A percentile compares a stretch with the other conserved stretches of the same genome.
These are phyloP conservation scores for Xylaria sp. DNA, from an alignment of 495 filamentous ascomycete genomes.

Conservation along the genomic window DNA sequence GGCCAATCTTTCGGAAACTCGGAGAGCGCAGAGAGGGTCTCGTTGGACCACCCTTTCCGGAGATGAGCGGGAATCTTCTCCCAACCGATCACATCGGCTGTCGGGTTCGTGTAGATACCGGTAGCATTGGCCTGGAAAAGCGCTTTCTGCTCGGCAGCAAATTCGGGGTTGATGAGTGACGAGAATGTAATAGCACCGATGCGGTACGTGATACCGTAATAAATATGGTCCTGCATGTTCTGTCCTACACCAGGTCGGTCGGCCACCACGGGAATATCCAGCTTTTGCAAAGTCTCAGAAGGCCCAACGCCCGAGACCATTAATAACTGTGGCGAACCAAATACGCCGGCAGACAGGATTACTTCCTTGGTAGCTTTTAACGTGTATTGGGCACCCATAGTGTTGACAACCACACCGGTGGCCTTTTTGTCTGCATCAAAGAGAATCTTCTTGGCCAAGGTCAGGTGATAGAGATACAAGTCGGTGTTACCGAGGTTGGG, in stretches of 20 bases:
- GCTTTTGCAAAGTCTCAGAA: constrained; percentile 36
- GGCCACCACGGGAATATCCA: constrained; percentile 47
- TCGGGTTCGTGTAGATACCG: constrained; percentile 54
- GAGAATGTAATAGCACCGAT: constrained; percentile 51
- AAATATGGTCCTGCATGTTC: constrained; percentile 57
- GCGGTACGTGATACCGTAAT: constrained; percentile 45
- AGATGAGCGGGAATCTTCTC: constrained; percentile 50
- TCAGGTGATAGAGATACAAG: constrained; percentile 41
- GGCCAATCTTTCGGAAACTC: constrained; percentile 62
- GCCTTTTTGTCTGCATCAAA: constrained; percentile 42
- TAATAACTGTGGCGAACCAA: constrained; percentile 55
- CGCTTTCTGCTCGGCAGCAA: constrained; percentile 25
- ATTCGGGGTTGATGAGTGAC: constrained; percentile 48
- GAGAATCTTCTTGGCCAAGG: constrained; percentile 47
- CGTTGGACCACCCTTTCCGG: constrained; percentile 27
- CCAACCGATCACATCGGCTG: constrained; percentile 54
- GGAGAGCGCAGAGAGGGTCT: constrained; percentile 44
- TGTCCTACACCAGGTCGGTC: constrained; percentile 60
- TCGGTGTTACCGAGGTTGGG: constrained; percentile 35
- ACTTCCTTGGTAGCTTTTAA: constrained; percentile 52
- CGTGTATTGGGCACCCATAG: constrained; percentile 40
- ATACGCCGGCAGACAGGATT: constrained; percentile 54
- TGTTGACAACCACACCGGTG: constrained; percentile 44
- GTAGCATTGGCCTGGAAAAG: constrained; percentile 38
- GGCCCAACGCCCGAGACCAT: constrained; percentile 53